Evolutionary conservation across 164 flowering plant species (phyloP).

Genomic region (Liquidambar formosana): DNA sequence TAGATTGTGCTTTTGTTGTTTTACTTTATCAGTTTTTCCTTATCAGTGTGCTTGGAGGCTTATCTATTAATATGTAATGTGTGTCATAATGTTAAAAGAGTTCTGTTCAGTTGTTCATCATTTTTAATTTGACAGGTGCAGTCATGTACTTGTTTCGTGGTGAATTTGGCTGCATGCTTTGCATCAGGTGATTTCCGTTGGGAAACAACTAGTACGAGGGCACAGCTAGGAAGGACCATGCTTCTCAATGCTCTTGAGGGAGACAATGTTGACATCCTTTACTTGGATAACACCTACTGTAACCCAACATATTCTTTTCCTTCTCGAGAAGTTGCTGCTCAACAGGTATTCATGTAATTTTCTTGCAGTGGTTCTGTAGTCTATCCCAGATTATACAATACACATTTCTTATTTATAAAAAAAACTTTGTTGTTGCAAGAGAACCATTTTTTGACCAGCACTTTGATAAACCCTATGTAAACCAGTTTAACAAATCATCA

Average conservation of each 20-base stretch:
- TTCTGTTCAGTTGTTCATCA: background rate
- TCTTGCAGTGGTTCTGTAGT: no score
- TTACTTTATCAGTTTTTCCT: background rate
- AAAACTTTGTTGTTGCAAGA: no score
- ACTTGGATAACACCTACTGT: constrained; percentile 86
- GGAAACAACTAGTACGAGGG: constrained; percentile 42
- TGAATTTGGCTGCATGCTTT: constrained; percentile 68
- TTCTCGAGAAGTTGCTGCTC: constrained; percentile 65
- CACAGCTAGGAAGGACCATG: constrained; percentile 41
- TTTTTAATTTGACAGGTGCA: constrained; percentile 36
- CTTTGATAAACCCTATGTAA: no score
- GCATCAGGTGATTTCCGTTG: constrained; percentile 85
- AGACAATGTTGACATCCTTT: constrained; percentile 50
- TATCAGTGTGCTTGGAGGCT: background rate
- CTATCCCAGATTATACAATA: no score
- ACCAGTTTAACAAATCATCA: no score
- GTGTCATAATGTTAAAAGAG: background rate
- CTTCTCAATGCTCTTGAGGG: constrained; percentile 58
- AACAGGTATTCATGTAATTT: constrained; percentile 52
- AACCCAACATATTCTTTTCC: constrained; percentile 77
- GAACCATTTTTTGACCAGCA: no score
- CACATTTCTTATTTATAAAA: no score
- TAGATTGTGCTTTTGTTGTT: no score
- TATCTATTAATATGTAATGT: background rate
- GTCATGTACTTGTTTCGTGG: constrained; percentile 74